phyloP scores from a whole-genome alignment of 1,139 yeast genomes.

The Candida glucosophila region DNA sequence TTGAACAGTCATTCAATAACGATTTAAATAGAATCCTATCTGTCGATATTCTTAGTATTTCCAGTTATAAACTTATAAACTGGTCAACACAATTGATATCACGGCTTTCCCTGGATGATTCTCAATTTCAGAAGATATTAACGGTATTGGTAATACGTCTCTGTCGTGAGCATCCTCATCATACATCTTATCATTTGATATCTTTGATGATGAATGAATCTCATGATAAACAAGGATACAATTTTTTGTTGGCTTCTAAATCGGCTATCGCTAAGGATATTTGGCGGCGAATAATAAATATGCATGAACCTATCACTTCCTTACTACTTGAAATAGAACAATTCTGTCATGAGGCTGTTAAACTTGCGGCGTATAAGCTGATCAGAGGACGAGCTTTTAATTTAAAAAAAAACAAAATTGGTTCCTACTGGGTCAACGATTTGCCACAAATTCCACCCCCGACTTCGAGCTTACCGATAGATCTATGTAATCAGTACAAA shows the following conservation, averaged over 20 bases:
- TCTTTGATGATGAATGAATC: conserved; percentile 44
- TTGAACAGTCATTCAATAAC: conserved; percentile 45
- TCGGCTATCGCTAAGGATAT: conserved; percentile 42
- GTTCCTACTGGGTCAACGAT: conserved; percentile 47
- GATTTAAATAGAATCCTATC: conserved; percentile 31
- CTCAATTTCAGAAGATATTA: conserved; percentile 49
- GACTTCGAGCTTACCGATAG: conserved; percentile 40
- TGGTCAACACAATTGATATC: conserved; percentile 86
- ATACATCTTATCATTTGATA: conserved; percentile 60
- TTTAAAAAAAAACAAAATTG: conserved; percentile 30
- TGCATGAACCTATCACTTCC: too few species aligned
- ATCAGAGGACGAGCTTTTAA: conserved; percentile 24
- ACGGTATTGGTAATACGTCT: conserved; percentile 41
- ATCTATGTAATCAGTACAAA: conserved; percentile 35
- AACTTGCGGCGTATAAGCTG: conserved; percentile 42
- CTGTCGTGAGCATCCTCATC: conserved; percentile 65
- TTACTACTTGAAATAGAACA: conserved; percentile 31
- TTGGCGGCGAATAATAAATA: conserved; percentile 16
- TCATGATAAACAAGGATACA: conserved; percentile 17
- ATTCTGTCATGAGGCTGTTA: conserved; percentile 43
- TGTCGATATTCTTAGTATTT: conserved; percentile 28
- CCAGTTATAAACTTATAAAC: conserved; percentile 55
- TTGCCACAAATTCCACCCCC: conserved; percentile 65
- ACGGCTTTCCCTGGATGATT: conserved; percentile 42
- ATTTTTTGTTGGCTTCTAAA: conserved; percentile 35